Evolutionary conservation across 2,329 filamentous ascomycete species (phyloP), one percentile per base, ranked within the genome.

Genomic region (Penicillium decumbens): DNA sequence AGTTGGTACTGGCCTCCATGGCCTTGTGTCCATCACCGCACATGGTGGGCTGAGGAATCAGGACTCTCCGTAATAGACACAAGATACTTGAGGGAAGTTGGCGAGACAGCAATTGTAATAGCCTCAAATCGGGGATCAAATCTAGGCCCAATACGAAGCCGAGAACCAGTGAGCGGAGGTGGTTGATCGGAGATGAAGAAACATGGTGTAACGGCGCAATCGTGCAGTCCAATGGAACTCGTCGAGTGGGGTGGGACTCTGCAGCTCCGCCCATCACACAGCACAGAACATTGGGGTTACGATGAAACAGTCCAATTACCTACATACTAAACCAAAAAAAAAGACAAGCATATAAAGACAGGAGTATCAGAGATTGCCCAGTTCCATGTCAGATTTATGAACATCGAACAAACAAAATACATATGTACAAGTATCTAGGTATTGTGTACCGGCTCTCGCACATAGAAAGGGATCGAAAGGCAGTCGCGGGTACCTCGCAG

Each of bases 1-100:
- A 73, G 58, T 70, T 68, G 18, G 55, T 54, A 32, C 53, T 57
- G 38, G 51, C 39, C 50, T 49, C 52, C 29, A 58, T 53, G 39
- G 50, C 50, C 56, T 61, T 43, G 13, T 51, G 25, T 20, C 25
- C 39, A 28, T 50, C 42, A 46, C 50, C 33, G 50, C 51, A 51
- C 67, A 68, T 69, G 49, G 47, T 62, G 57, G 47, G 47, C 47
- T 52, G 44, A 28, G 4, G 4, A 44, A 41, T 29, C 30, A 47
- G 38, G 29, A 37, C 29, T 51, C 38, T 12, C 3, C 15, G 33
- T 42, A n/a, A n/a, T n/a, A 29, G 37, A 48, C 24, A 9, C 41
- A 24, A 23, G 32, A 20, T 20, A 42, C 6, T 20, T 18, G 20
- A 24, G 23, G 1, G n/a, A 9, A 28, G 25, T 29, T 4, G 3